These are phyloP conservation scores for Pestalotiopsis sp. DNA, from an alignment of 2,329 filamentous ascomycete genomes.

Conservation along the genomic window DNA sequence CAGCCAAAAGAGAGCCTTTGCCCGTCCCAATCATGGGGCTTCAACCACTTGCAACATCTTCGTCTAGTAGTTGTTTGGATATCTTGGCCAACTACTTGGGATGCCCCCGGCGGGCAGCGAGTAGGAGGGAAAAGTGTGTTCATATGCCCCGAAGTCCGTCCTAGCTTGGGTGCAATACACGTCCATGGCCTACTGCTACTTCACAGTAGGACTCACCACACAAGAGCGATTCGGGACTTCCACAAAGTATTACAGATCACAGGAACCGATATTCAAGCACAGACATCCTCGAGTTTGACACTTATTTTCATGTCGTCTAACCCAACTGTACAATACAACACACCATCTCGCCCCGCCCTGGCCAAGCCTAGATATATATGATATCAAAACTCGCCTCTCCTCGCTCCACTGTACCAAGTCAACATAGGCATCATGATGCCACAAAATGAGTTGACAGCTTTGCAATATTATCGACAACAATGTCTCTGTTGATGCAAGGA, in stretches of 20 bases:
- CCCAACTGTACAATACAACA: neutral
- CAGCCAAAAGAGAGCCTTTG: neutral
- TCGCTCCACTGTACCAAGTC: neutral
- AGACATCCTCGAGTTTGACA: neutral
- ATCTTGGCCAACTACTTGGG: neutral
- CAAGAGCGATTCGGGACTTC: neutral
- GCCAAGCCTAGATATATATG: neutral
- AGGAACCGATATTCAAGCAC: neutral
- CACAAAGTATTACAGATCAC: neutral
- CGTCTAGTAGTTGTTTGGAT: neutral
- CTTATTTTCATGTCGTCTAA: neutral
- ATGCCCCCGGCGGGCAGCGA: neutral
- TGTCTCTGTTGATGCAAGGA: neutral
- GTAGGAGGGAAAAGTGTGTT: neutral
- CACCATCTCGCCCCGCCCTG: neutral
- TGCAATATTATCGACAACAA: neutral
- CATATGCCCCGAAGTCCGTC: too few relatives aligned
- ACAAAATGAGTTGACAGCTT: neutral
- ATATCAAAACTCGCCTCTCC: neutral
- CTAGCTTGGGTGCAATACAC: too few relatives aligned
- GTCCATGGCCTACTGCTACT: too few relatives aligned
- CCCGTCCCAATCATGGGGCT: neutral
- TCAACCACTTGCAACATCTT: neutral
- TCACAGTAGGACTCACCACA: too few relatives aligned
- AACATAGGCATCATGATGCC: neutral